Conservation (phyloP, 306 rosid species). For the Prunus mongolica region DNA sequence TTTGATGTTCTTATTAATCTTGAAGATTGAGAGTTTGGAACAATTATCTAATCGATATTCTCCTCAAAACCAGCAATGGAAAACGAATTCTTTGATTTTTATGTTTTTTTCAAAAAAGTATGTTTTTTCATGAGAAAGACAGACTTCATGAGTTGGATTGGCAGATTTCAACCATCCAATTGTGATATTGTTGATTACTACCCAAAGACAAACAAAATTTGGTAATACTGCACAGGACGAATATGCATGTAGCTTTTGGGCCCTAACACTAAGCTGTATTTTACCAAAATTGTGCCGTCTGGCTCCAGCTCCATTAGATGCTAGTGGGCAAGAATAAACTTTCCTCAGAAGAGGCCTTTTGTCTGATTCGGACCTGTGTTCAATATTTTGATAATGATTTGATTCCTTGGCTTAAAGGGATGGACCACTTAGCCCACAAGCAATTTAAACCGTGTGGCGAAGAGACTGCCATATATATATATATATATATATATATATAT, state of each 20-base stretch:
- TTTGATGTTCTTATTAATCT: no score
- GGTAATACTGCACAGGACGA: no score
- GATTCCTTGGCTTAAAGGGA: not conserved
- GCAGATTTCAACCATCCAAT: not conserved
- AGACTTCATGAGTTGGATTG: not conserved
- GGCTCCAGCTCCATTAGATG: not conserved
- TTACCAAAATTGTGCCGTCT: no score
- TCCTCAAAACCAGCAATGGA: no score
- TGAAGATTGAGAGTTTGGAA: no score
- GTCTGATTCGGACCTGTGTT: not conserved
- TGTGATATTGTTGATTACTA: not conserved
- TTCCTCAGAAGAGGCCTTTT: not conserved
- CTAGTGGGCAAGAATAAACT: not conserved
- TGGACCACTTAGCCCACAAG: conserved; percentile 8
- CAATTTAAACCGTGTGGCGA: not conserved
- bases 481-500: not conserved
- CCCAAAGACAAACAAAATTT: no score
- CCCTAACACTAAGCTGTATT: no score
- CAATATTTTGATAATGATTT: not conserved
- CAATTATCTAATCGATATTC: no score
- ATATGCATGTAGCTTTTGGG: no score
- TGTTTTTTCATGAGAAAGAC: not conserved
- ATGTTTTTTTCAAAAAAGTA: no score
- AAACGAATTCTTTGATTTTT: no score
- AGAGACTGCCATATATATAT: not conserved